Base-by-base conservation (phyloP, 2,329 filamentous ascomycete genomes). In the Colletotrichum echinochloae region DNA sequence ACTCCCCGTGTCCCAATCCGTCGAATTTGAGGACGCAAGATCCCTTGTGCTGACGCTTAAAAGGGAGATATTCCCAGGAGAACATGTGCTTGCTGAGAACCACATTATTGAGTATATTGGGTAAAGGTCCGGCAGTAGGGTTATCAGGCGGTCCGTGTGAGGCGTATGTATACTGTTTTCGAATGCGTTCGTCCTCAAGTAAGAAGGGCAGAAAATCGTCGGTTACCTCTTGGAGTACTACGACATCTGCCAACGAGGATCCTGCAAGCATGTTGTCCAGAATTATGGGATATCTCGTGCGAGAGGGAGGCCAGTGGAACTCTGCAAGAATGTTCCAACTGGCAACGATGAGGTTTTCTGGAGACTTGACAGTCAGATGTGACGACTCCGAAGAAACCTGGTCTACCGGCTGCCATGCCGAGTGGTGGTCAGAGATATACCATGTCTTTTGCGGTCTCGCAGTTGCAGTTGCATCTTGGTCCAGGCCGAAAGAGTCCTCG, bases 171-270 rank as follows among this genome's bases (percentile, higher is more conserved):
- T 90, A 92, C 2, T 77, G 79, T 14, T 78, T 73, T 35, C 83
- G 82, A 30, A 92, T 80, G 2, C 78, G 74, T 2, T 79, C 69
- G 65, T 87, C 77, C 3, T 76, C 74, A 1, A 92, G 84, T 0
- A 92, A 79, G 66, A 83, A 85, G 0, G 83, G 82, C 0, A 92
- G 83, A 70, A 92, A 91, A 49, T 88, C 83, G 71, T 92, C 89
- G 0, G 89, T 90, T 1, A 92, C 87, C 78, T 92, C 90, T 76
- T 92, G 85, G 6, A 92, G 81, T 3, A 88, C 80, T 11, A 88
- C 73, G 3, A 87, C 77, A 66, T 88, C 86, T 9, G 86, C 80
- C 0, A 75, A 68, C 3, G 85, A 84, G 9, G 78, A 76, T 5
- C 76, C 65, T 0, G 82, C 81, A 5, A 88, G 75, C 2, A 88